These are phyloP conservation scores for Komagataella populi DNA, from an alignment of 805 yeast species.

Conservation along the genomic window DNA sequence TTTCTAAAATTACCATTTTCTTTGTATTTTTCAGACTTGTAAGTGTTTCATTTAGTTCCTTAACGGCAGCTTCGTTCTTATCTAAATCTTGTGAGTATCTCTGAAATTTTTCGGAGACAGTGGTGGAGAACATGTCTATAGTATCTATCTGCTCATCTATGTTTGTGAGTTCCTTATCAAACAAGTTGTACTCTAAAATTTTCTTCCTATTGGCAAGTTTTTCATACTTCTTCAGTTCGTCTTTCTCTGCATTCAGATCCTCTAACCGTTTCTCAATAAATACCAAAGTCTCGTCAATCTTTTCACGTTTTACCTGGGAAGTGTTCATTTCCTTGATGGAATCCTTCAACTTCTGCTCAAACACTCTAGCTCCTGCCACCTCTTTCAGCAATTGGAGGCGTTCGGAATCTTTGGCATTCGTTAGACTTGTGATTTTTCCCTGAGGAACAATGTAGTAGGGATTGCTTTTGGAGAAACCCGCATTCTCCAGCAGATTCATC, in stretches of 20 bases:
- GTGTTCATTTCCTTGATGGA: conserved; percentile 69
- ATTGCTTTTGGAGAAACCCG: conserved; percentile 82
- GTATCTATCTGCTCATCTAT: conserved; percentile 45
- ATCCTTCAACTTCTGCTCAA: conserved; percentile 69
- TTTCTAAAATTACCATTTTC: conserved; percentile 41
- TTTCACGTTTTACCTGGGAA: conserved; percentile 53
- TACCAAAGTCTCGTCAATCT: conserved; percentile 59
- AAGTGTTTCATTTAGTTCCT: conserved; percentile 29
- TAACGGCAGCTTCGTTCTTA: conserved; percentile 40
- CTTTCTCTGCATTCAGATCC: conserved; percentile 72
- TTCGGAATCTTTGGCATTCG: conserved; percentile 81
- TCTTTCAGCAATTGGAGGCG: conserved; percentile 71
- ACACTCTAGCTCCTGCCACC: conserved; percentile 90
- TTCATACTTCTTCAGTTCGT: conserved; percentile 61
- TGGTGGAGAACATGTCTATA: conserved; percentile 43
- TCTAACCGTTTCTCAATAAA: conserved; percentile 59
- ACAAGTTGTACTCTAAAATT: conserved; percentile 58
- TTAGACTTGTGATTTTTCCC: conserved; percentile 77
- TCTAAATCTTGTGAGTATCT: conserved; percentile 41
- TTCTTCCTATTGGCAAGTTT: conserved; percentile 53
- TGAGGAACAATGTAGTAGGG: conserved; percentile 97
- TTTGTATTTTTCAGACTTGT: conserved; percentile 30
- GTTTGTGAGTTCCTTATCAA: conserved; percentile 62
- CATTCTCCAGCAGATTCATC: conserved; percentile 72
- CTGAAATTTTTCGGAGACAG: conserved; percentile 37